These are phyloP conservation scores for Phytomonas francai DNA, from an alignment of 208 protist species.

Conservation along the genomic window DNA sequence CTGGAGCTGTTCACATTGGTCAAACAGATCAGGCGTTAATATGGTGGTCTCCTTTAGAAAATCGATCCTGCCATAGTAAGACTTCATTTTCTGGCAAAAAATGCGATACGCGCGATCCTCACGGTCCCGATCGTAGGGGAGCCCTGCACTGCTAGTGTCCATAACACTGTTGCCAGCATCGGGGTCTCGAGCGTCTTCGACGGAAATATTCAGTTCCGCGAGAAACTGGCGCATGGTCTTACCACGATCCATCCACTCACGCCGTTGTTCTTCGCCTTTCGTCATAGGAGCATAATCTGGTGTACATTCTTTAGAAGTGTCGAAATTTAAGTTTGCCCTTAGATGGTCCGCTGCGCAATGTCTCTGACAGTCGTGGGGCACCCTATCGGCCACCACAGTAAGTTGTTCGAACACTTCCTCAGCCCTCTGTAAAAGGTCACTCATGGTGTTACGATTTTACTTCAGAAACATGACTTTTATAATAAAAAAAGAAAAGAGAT, in stretches of 20 bases:
- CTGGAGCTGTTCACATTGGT: conserved; percentile 24
- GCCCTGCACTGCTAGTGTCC: conserved; percentile 19
- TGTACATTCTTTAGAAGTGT: conserved; percentile 20
- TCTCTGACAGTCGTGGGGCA: not conserved
- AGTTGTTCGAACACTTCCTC: no score
- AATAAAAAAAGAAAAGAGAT: no score
- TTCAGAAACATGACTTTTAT: no score
- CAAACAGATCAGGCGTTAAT: conserved; percentile 14
- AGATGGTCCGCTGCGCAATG: conserved; percentile 5
- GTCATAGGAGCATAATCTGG: conserved; percentile 26
- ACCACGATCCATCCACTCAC: conserved; percentile 14
- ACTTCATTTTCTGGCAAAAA: conserved; percentile 27
- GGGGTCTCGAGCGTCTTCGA: conserved; percentile 31
- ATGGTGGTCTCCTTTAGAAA: conserved; percentile 39
- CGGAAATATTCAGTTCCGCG: conserved; percentile 24
- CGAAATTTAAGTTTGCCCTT: conserved; percentile 42
- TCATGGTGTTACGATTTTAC: no score
- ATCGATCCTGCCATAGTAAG: conserved; percentile 18
- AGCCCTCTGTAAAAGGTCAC: no score
- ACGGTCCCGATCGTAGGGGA: conserved; percentile 51
- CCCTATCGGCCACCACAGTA: no score
- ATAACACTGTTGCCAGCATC: conserved; percentile 21
- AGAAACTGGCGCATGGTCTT: conserved; percentile 33
- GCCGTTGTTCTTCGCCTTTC: conserved; percentile 17
- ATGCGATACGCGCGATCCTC: conserved; percentile 41